Evolutionary conservation across 163 green algal genomes (phyloP).

Genomic region (Scenedesmus sp.): DNA sequence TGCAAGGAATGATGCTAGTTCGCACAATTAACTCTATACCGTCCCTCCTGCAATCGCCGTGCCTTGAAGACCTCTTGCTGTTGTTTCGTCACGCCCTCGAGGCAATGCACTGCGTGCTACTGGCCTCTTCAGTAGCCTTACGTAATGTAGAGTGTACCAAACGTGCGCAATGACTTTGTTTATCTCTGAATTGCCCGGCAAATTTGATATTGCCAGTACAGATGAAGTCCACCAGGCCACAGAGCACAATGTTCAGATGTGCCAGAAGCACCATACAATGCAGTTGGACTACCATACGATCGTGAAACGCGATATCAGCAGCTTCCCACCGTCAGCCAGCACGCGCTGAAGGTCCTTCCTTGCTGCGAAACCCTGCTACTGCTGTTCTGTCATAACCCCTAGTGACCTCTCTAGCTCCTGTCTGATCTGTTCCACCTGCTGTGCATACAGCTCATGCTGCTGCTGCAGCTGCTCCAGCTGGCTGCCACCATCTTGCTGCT

Average conservation of each 20-base stretch:
- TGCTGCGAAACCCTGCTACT: not conserved
- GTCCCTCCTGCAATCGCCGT: not conserved
- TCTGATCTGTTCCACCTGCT: slow-evolving; percentile 64
- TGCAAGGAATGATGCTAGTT: not conserved
- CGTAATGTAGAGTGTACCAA: not conserved
- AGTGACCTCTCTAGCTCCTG: slow-evolving; percentile 58
- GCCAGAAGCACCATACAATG: not conserved
- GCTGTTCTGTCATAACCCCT: not conserved
- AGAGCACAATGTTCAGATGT: not conserved
- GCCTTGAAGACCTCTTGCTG: not conserved
- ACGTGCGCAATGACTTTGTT: too few relatives aligned
- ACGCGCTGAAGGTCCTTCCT: not conserved
- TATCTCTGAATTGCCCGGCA: too few relatives aligned
- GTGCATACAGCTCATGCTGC: slow-evolving; percentile 58
- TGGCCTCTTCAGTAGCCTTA: not conserved
- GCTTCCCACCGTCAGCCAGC: not conserved
- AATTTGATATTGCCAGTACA: not conserved
- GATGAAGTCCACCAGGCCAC: not conserved
- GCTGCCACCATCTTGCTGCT: not conserved
- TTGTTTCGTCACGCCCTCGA: not conserved
- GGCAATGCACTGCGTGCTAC: not conserved
- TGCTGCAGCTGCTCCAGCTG: slow-evolving; percentile 55
- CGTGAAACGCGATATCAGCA: not conserved
- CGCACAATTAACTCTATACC: not conserved
- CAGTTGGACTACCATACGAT: not conserved